phyloP scores from a whole-genome alignment of 352 stramenopile species.

The Pythium monospermum region DNA sequence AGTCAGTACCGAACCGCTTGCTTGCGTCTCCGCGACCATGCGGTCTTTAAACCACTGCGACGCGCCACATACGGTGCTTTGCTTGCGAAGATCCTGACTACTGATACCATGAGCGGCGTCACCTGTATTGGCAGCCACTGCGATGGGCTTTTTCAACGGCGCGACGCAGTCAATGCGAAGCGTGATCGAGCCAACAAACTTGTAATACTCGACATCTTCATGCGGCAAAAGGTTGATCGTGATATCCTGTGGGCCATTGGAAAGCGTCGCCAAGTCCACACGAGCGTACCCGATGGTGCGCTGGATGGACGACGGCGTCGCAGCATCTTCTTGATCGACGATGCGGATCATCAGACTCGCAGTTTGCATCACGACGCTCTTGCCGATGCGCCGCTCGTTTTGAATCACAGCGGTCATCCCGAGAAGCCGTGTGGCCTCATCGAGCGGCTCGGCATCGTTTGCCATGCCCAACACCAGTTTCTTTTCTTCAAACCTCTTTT shows the following conservation, averaged over 20 bases:
- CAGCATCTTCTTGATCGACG: constrained; percentile 26
- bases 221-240: constrained; percentile 36
- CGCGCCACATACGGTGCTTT: constrained; percentile 10
- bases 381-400: too few species aligned
- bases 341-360: constrained; percentile 48
- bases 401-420: too few species aligned
- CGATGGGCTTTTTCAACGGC: constrained; percentile 4
- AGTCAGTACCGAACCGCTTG: background rate
- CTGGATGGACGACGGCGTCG: background rate
- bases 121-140: too few species aligned
- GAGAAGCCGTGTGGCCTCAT: too few species aligned
- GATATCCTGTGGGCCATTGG: constrained; percentile 33
- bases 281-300: constrained; percentile 37
- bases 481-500: constrained; percentile 10
- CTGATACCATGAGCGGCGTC: background rate
- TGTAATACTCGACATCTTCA: constrained; percentile 41
- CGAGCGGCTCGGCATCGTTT: background rate
- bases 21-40: background rate
- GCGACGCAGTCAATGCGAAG: constrained; percentile 27
- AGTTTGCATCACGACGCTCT: constrained; percentile 26
- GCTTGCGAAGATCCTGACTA: background rate
- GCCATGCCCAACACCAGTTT: background rate
- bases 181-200: constrained; percentile 41
- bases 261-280: constrained; percentile 40
- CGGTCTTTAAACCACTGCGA: constrained; percentile 13